Evolutionary conservation across 2,329 filamentous ascomycete genomes (phyloP), one percentile per base, ranked within the genome.

Genomic region (Epicoccum nigrum): DNA sequence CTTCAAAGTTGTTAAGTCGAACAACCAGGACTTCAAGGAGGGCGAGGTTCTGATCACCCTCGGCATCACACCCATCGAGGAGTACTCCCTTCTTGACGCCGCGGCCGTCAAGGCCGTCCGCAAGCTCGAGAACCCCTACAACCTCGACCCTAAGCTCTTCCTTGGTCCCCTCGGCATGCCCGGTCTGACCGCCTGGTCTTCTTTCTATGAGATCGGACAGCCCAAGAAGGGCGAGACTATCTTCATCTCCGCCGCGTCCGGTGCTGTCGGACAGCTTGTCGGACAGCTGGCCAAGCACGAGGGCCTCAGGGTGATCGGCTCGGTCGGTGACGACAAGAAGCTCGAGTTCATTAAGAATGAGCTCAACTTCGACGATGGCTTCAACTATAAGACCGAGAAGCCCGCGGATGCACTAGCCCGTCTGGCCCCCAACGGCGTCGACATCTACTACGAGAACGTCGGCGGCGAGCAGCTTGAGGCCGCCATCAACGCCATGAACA

Each of bases 321-420:
- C 86, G 43, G 90, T 91, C 9, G 90, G 91, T 2, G 85, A 85
- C 15, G 87, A 92, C 65, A 86, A 88, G 66, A 95, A 96, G 79
- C 79, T 92, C 19, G 83, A 88, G 16, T 94, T 86, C 71, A 88
- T 91, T 70, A 77, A 72, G 48, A 84, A 87, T 46, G 85, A 88
- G 40, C 81, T 92, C 27, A 79, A 80, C 20, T 92, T 91, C 68
- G 86, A 91, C 65, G 81, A 73, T 13, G 90, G 86, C 7, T 94
- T 93, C 77, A 94, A 95, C 80, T 95, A 95, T 81, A 93, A 94
- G 82, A 92, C 84, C 60, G 89, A 94, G 77, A 83, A 81, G 60
- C 82, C 89, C 0, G 68, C 74, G 1, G 86, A 87, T 9, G 90
- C 89, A 0, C 79, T 95, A 48, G 74, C 79, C 58, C 81, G 88